Base-by-base conservation (phyloP, 2,329 filamentous ascomycete species). In the Phialophora tarda region DNA sequence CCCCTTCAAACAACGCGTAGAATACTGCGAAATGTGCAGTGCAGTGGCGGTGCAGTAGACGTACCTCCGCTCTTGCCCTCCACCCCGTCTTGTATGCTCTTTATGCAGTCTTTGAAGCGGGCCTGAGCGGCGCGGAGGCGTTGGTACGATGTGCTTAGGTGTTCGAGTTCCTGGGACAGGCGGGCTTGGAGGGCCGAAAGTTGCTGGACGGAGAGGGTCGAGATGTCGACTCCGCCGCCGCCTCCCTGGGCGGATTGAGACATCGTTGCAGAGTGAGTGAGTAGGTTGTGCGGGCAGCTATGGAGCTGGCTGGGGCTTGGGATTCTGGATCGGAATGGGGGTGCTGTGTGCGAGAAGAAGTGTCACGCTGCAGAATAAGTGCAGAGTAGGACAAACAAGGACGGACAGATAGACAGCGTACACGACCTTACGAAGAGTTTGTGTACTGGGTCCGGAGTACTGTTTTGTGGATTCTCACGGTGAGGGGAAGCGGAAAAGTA, bases 161-260 rank as follows among this genome's bases (percentile, higher is more conserved):
- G 94, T 77, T 97, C 92, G 71, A 99, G 89, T 81, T 99, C 95
- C 75, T 95, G 90, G 78, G 97, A 94, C 72, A 99, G 89, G 78
- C 97, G 94, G 79, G 95, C 93, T 84, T 99, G 97, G 73, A 99
- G 89, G 74, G 92, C 88, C 72, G 88, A 89, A 72, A 99, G 90
- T 81, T 97, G 94, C 72, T 92, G 91, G 28, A 89, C 84, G 73
- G 90, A 91, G 74, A 99, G 89, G 68, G 86, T 88, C 74, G 89
- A 88, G 74, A 99, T 83, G 76, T 91, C 88, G 72, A 91, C 84
- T 12, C 38, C 38, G 38, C 17, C 38, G 23, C 48, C 48, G 83
- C 73, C 66, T n/a, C 65, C 66, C 48, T 61, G 64, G 17, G 53
- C 34, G 32, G 62, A 53, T 38, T 68, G 68, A 12, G 68, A 65